A percentile compares a stretch with the other conserved stretches of the same genome.
Conservation (phyloP, 306 rosid species). For the Quercus dentata region DNA sequence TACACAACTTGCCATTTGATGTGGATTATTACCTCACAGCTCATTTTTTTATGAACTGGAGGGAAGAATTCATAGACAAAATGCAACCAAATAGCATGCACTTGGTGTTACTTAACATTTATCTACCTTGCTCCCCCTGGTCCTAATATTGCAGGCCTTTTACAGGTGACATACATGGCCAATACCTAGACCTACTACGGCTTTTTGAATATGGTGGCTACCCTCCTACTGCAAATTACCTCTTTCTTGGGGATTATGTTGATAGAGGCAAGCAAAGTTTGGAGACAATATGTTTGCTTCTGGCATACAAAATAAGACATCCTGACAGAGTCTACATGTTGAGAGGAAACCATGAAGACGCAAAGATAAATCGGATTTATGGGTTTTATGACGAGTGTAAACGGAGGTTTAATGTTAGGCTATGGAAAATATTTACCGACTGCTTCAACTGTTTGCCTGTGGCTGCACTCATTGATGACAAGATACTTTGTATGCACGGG, state of each 20-base stretch:
- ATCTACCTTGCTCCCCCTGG: conserved; percentile 6
- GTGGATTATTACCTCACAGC: not conserved
- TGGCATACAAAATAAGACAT: conserved; percentile 74
- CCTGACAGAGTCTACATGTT: conserved; percentile 61
- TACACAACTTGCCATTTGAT: not conserved
- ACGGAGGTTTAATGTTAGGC: conserved; percentile 79
- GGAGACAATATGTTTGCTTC: conserved; percentile 84
- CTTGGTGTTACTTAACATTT: conserved; percentile 4
- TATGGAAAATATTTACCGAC: conserved; percentile 82
- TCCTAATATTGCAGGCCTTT: conserved; percentile 26
- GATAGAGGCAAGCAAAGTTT: conserved; percentile 90
- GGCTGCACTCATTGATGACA: conserved; percentile 68
- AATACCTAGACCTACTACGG: conserved; percentile 68
- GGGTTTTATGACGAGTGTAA: conserved; percentile 91
- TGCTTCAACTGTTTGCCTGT: conserved; percentile 89
- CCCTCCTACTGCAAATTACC: conserved; percentile 73
- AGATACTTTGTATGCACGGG: conserved; percentile 84
- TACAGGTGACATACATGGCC: conserved; percentile 92
- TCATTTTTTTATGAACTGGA: not conserved
- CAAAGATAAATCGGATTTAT: conserved; percentile 78
- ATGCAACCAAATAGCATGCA: not conserved
- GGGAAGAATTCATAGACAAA: not conserved
- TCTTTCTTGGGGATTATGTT: conserved; percentile 85
- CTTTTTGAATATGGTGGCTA: conserved; percentile 71
- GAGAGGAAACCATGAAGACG: conserved; percentile 94